Conservation (phyloP, 306 rosid genomes). For the Glycyrrhiza uralensis region DNA sequence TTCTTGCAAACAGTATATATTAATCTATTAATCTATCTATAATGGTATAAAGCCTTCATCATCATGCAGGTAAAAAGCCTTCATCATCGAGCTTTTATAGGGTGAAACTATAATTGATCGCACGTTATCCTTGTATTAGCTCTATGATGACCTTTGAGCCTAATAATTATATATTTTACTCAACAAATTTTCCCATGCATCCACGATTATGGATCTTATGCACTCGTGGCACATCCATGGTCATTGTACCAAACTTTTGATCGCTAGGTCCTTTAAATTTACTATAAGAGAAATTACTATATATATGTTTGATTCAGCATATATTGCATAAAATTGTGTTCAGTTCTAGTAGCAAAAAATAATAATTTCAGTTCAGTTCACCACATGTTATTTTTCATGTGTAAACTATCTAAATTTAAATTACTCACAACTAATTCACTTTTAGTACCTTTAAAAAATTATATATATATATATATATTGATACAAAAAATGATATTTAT, state of each 20-base stretch:
- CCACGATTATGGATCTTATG: not conserved
- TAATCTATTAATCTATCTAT: too few relatives aligned
- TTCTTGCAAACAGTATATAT: not conserved
- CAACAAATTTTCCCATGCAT: not conserved
- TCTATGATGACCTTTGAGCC: not conserved
- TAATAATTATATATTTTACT: not conserved
- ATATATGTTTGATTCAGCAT: too few relatives aligned
- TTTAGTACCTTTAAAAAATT: too few relatives aligned
- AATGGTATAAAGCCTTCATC: not conserved
- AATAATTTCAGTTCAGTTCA: too few relatives aligned
- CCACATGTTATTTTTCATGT: too few relatives aligned
- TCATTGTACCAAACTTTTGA: not conserved
- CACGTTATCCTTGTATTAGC: slow-evolving; percentile 2
- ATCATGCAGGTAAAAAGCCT: not conserved
- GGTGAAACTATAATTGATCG: slow-evolving; percentile 8
- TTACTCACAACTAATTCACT: too few relatives aligned
- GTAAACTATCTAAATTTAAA: too few relatives aligned
- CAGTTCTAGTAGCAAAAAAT: too few relatives aligned
- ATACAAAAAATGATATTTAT: too few relatives aligned
- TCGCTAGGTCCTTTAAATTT: not conserved
- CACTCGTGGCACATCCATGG: not conserved
- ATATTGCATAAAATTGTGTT: too few relatives aligned
- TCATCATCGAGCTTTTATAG: not conserved
- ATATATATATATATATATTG: too few relatives aligned
- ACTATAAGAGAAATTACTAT: not conserved